phyloP scores from a whole-genome alignment of 2,329 filamentous ascomycete species.

The Colletotrichum truncatum region DNA sequence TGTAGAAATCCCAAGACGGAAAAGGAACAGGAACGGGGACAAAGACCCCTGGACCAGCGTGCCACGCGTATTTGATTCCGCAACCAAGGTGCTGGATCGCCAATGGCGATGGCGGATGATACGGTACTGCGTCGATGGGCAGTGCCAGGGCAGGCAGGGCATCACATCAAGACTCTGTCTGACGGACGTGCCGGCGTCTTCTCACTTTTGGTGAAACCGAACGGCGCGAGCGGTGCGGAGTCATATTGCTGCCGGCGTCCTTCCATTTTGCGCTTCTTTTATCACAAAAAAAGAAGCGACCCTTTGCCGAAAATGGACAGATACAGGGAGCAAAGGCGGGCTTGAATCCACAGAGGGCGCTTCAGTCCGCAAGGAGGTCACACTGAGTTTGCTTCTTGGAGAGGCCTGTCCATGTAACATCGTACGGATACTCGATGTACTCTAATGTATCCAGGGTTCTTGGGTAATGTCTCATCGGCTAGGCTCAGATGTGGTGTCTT shows the following conservation, averaged over 20 bases:
- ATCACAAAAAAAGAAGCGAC: conserved; percentile 5
- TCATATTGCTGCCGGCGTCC: conserved; percentile 18
- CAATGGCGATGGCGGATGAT: conserved; percentile 5
- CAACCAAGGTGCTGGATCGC: conserved; percentile 22
- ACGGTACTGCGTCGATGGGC: not conserved
- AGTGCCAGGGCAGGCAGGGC: not conserved
- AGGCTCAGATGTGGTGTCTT: not conserved
- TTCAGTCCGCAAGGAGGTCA: not conserved
- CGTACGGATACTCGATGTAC: not conserved
- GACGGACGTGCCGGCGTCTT: not conserved
- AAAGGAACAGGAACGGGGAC: not conserved
- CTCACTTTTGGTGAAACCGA: conserved; percentile 22
- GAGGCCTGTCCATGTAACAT: conserved; percentile 3
- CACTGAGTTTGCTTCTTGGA: conserved; percentile 11
- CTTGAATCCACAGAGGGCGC: not conserved
- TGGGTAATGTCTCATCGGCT: conserved; percentile 3
- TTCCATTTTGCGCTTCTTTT: conserved; percentile 1
- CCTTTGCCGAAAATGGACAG: not conserved
- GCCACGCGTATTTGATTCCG: conserved; percentile 17
- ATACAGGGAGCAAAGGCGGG: not conserved
- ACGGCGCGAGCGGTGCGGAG: conserved; percentile 24
- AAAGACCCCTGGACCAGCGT: conserved; percentile 3
- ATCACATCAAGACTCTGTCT: conserved; percentile 2
- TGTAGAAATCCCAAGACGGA: not conserved
- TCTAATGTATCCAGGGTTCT: not conserved